Base-by-base conservation (phyloP, 2,329 filamentous ascomycete species). In the Ceratocystis cubensis region DNA sequence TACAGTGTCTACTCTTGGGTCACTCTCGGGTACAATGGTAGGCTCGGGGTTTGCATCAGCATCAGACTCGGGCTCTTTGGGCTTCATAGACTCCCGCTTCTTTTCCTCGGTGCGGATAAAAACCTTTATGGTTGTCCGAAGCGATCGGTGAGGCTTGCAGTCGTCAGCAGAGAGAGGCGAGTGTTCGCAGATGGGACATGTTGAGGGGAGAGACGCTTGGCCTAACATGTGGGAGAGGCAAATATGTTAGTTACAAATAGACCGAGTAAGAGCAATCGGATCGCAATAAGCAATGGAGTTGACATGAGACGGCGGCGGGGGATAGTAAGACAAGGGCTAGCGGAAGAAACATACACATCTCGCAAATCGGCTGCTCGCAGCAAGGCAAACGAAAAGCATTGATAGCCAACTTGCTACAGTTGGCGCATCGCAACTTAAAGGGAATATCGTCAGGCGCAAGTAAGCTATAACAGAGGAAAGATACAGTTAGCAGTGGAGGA, bases 281-380 rank as follows among this genome's bases (percentile, higher is more conserved):
- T 4, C 37, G 37, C 37, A 13, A 13, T 41, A 13, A 41, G 37
- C 10, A 15, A 41, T 41, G 10, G 37, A 13, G 3, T 41, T 41
- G 37, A 41, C n/a, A 25, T 17, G n/a, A 7, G 8, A 70, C 69
- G 67, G 64, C 41, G 44, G 15, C 61, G 17, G 5, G 15, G 56
- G 25, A 65, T 33, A 45, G 45, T 56, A 30, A 30, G 2, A n/a
- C 65, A 71, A 65, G 69, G 45, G 44, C 25, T 15, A 13, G 10
- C 10, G 37, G 37, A 41, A 41, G 37, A 20, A 46, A 76, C 87
- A 73, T 79, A 96, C 94, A 99, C 70, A 80, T 82, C 73, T 93
- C 88, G 80, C 94, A 97, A 67, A 97, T 96, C 50, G 89, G 87
- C 74, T 96, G 93, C 73, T 96, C 94, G 76, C 94, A 99, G 77